These are phyloP conservation scores for Tulasnella sp. DNA, from an alignment of 768 basidiomycete genomes.

Conservation along the genomic window DNA sequence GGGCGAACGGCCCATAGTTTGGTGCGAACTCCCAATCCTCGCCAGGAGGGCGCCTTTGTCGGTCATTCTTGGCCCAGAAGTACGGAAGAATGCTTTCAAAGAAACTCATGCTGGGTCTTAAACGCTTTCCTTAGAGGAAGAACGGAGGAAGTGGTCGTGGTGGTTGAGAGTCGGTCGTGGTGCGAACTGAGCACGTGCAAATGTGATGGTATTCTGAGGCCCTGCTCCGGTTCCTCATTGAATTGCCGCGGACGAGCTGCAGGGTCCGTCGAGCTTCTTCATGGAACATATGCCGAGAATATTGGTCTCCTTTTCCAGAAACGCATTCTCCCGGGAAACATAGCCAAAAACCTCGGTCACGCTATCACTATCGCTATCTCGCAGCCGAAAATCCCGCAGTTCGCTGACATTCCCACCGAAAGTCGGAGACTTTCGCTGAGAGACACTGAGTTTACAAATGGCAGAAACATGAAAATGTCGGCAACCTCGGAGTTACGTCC, in stretches of 20 bases:
- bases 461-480: too few relatives aligned
- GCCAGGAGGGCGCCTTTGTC: neutral
- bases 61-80: conserved; percentile 5
- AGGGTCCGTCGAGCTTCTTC: neutral
- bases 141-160: neutral
- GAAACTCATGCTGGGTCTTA: neutral
- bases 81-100: neutral
- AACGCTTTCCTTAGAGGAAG: neutral
- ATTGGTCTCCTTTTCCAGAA: too few relatives aligned
- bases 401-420: too few relatives aligned
- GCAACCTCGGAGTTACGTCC: too few relatives aligned
- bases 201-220: neutral
- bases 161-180: neutral
- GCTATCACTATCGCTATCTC: too few relatives aligned
- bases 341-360: neutral
- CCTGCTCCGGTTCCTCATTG: neutral
- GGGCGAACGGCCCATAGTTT: conserved; percentile 34
- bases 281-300: too few relatives aligned
- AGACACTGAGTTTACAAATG: too few relatives aligned
- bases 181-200: neutral
- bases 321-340: neutral
- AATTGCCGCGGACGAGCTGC: neutral
- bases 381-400: too few relatives aligned
- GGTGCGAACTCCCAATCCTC: conserved; percentile 25
- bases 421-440: too few relatives aligned